phyloP scores from a whole-genome alignment of 1,284 basidiomycete genomes.

The Malassezia globosa region DNA sequence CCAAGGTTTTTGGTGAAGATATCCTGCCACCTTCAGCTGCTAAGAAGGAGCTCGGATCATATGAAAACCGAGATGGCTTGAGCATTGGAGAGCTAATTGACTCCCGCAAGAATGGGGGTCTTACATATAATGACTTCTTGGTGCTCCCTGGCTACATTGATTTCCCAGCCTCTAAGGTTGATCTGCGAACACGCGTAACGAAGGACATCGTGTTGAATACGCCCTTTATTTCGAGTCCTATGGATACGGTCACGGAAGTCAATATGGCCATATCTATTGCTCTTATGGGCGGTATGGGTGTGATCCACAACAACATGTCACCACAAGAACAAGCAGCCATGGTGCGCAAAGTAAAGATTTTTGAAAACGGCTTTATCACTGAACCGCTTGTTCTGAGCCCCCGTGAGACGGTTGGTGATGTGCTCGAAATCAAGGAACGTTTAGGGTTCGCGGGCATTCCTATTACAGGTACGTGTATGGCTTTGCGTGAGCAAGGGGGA shows the following conservation, averaged over 20 bases:
- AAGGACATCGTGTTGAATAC: slow-evolving; percentile 86
- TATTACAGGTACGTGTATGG: slow-evolving; percentile 66
- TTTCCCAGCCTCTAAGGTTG: slow-evolving; percentile 70
- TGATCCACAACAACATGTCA: slow-evolving; percentile 95
- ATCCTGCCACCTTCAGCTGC: slow-evolving; percentile 35
- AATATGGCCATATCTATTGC: slow-evolving; percentile 73
- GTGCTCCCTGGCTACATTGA: slow-evolving; percentile 80
- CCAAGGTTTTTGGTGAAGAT: slow-evolving; percentile 15
- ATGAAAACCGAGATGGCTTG: slow-evolving; percentile 71
- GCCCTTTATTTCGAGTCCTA: slow-evolving; percentile 92
- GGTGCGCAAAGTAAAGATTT: slow-evolving; percentile 91
- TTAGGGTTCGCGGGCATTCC: slow-evolving; percentile 95
- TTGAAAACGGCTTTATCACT: slow-evolving; percentile 93
- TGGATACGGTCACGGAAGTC: slow-evolving; percentile 97
- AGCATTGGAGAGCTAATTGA: slow-evolving; percentile 79
- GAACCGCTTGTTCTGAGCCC: slow-evolving; percentile 71
- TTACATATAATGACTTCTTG: slow-evolving; percentile 66
- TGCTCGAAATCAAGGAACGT: slow-evolving; percentile 79
- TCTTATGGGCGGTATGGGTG: slow-evolving; percentile 78
- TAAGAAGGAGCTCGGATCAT: slow-evolving; percentile 50
- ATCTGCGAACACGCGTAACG: slow-evolving; percentile 75
- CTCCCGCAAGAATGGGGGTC: slow-evolving; percentile 72
- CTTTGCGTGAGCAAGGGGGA: neutral
- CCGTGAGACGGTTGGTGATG: slow-evolving; percentile 71
- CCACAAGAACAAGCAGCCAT: slow-evolving; percentile 81